Conservation (phyloP, 768 basidiomycete species). For the Mycena metata region DNA sequence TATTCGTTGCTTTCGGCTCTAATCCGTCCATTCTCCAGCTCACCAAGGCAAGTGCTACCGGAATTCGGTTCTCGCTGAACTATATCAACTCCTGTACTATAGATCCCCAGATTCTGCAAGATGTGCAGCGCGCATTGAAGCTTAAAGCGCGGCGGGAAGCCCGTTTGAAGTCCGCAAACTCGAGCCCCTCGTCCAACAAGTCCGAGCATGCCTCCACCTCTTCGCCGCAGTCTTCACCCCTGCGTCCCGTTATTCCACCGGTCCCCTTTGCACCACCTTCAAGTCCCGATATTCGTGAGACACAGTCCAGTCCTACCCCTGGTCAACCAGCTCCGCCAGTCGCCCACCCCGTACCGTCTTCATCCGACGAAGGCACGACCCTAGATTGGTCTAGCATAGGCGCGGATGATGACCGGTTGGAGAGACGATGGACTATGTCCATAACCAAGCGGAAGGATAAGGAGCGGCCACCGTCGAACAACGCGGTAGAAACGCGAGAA, state of each 20-base stretch:
- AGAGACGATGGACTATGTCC: conserved; percentile 72
- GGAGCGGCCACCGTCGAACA: conserved; percentile 59
- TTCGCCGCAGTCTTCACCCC: conserved; percentile 42
- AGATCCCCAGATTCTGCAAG: conserved; percentile 87
- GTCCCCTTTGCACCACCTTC: conserved; percentile 39
- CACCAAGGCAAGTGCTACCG: conserved; percentile 73
- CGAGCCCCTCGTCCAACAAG: conserved; percentile 43
- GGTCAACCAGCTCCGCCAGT: not conserved
- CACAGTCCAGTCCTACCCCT: conserved; percentile 14
- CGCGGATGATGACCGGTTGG: conserved; percentile 68
- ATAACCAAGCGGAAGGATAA: conserved; percentile 73
- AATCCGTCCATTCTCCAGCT: conserved; percentile 56
- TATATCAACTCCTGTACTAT: conserved; percentile 7
- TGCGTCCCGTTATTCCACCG: conserved; percentile 34
- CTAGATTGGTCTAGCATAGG: conserved; percentile 79
- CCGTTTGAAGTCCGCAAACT: conserved; percentile 55
- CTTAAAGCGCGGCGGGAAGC: conserved; percentile 83
- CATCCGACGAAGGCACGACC: conserved; percentile 76
- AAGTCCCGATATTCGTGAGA: conserved; percentile 30
- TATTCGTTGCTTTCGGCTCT: conserved; percentile 8
- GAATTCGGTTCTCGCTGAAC: not conserved
- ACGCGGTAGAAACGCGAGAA: conserved; percentile 71
- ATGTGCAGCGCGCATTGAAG: conserved; percentile 81
- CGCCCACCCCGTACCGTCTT: conserved; percentile 73
- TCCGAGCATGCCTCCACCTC: conserved; percentile 42